These are phyloP conservation scores for Parathielavia hyrcaniae DNA, from an alignment of 495 filamentous ascomycete genomes.

Conservation along the genomic window DNA sequence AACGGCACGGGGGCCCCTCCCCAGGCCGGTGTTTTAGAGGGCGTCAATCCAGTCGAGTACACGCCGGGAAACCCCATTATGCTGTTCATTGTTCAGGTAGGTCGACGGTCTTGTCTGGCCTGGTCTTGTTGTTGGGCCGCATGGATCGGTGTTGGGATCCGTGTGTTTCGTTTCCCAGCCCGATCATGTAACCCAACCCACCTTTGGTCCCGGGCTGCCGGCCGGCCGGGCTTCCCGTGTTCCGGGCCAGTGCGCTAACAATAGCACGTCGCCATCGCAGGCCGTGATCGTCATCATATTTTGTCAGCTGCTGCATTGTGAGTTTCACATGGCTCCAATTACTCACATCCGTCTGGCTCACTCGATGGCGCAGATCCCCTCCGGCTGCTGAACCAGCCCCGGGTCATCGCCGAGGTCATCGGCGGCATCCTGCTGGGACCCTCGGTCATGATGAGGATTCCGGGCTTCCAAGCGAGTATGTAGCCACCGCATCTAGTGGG, in stretches of 20 bases:
- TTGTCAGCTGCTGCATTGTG: conserved; percentile 63
- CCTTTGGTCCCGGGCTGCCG: neutral
- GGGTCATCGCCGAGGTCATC: conserved; percentile 94
- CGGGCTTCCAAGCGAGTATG: conserved; percentile 66
- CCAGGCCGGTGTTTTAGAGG: conserved; percentile 38
- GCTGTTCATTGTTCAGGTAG: conserved; percentile 90
- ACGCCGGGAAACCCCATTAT: conserved; percentile 78
- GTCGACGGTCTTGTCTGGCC: conserved; percentile 10
- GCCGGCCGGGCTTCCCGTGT: conserved; percentile 8
- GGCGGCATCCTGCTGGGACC: conserved; percentile 87
- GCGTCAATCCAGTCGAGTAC: conserved; percentile 64
- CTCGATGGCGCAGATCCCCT: conserved; percentile 49
- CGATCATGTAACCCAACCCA: neutral
- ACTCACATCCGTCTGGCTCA: neutral
- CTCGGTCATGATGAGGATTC: conserved; percentile 76
- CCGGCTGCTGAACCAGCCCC: conserved; percentile 78
- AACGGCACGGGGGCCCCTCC: conserved; percentile 21
- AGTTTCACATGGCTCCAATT: neutral
- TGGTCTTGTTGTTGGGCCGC: neutral
- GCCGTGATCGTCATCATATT: conserved; percentile 85
- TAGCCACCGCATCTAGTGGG: conserved; percentile 34
- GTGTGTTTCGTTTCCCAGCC: conserved; percentile 8
- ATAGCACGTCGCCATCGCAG: conserved; percentile 42
- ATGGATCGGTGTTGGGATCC: conserved; percentile 7
- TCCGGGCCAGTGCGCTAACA: conserved; percentile 14